These are phyloP conservation scores for Suhomyces atakaporum DNA, from an alignment of 1,139 yeast genomes.

Conservation along the genomic window DNA sequence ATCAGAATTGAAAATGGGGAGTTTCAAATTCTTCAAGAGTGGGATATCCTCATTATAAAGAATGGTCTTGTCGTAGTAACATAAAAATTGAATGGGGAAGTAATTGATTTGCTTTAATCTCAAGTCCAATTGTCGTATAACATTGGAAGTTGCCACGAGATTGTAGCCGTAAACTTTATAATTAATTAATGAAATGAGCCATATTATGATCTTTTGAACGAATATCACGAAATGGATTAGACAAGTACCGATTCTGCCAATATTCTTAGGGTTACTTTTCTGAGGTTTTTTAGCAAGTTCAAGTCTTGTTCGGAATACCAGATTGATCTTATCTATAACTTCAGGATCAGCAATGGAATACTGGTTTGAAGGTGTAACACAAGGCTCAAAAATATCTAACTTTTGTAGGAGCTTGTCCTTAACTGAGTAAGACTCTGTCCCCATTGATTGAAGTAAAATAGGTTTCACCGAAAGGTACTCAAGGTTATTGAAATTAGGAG, in stretches of 20 bases:
- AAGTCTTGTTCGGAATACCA: conserved; percentile 27
- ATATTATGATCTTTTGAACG: conserved; percentile 26
- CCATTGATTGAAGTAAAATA: conserved; percentile 59
- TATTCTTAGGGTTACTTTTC: too few relatives aligned
- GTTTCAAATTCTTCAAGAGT: conserved; percentile 27
- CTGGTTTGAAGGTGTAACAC: conserved; percentile 8
- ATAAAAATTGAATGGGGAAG: conserved; percentile 78
- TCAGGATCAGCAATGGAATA: conserved; percentile 29
- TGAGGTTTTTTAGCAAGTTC: too few relatives aligned
- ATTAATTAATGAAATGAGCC: conserved; percentile 29
- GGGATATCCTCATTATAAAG: conserved; percentile 27
- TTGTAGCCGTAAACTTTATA: conserved; percentile 21
- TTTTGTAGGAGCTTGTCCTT: conserved; percentile 9
- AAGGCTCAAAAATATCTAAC: conserved; percentile 15
- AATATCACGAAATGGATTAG: conserved; percentile 8
- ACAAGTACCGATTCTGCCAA: too few relatives aligned
- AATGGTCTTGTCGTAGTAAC: conserved; percentile 42
- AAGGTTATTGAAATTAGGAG: conserved; percentile 72
- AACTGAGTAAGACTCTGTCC: conserved; percentile 15
- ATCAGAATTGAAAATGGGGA: conserved; percentile 41
- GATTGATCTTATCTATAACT: conserved; percentile 38
- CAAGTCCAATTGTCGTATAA: conserved; percentile 76
- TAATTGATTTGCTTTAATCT: conserved; percentile 76
- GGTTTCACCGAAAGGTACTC: conserved; percentile 82
- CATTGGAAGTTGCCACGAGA: conserved; percentile 50